Base-by-base conservation (phyloP, 352 stramenopile species). In the Phytopythium ostracodes region DNA sequence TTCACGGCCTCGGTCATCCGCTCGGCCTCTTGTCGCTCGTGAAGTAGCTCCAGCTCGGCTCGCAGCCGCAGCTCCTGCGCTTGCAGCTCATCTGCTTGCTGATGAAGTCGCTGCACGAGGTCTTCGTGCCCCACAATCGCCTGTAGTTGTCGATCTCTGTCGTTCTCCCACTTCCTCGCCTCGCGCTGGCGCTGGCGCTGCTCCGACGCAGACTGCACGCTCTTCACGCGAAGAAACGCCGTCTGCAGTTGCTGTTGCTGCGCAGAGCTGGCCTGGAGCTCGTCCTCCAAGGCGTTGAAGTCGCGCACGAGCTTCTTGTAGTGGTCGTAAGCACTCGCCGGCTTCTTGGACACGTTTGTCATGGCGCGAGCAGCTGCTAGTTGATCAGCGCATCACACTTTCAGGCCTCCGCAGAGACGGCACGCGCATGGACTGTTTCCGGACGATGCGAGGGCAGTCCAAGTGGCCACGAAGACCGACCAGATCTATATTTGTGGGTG, bases 251-350 rank as follows among this genome's bases (percentile, higher is more conserved):
- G 56, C 15, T 58, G 47, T 63, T 77, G 70, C 15, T 60, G 43
- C 17, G 58, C 51, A 44, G 64, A 42, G 22, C 68, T 65, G 46
- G 56, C 65, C 51, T 80, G 64, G 29, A 89, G 62, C 22, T 84
- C 77, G 5, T 68, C 62, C 20, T 89, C 77, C 0, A 89, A 62
- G 4, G 56, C 55, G 49, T 80, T 64, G 36, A 77, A 85, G 38
- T 85, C 75, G 12, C 73, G 73, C 22, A 75, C 61, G 11, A 86
- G 73, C 42, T 84, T 84, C 55, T 81, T 75, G 55, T 87, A 87
- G 56, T 86, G 70, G 36, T 67, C 67, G 59, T 84, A 87, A 4
- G 75, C 71, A 57, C 66, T 87, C 0, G 66, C 59, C 44, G 31
- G 60, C 44, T 70, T 68, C 8, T 63, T 55, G 10, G 59, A 55